Conservation (phyloP, 179 eudicot species). For the Monotropa hypopitys region DNA sequence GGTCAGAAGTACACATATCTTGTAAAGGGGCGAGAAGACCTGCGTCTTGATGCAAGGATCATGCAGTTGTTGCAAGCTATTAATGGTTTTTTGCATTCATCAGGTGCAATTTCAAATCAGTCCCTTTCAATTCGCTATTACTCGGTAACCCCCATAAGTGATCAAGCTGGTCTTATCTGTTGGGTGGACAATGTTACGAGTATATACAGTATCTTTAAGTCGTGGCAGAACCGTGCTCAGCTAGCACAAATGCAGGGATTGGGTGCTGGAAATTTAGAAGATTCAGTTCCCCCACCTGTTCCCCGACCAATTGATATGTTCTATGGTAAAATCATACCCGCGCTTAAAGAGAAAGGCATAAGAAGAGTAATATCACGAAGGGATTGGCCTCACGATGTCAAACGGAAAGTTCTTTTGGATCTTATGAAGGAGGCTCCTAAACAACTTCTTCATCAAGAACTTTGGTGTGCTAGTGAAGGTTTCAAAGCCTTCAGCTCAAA, state of each 20-base stretch:
- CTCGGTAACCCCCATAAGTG: slow-evolving; percentile 97
- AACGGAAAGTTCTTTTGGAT: slow-evolving; percentile 85
- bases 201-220: slow-evolving; percentile 82
- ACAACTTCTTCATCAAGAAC: slow-evolving; percentile 96
- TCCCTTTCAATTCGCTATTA: slow-evolving; percentile 73
- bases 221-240: slow-evolving; percentile 89
- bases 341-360: slow-evolving; percentile 97
- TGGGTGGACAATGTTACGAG: slow-evolving; percentile 96
- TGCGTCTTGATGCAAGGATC: slow-evolving; percentile 99
- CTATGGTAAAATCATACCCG: slow-evolving; percentile 98
- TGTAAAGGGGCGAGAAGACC: slow-evolving; percentile 94
- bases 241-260: slow-evolving; percentile 46
- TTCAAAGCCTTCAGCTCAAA: slow-evolving; percentile 90
- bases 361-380: slow-evolving; percentile 94
- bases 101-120: slow-evolving; percentile 42
- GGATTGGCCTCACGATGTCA: slow-evolving; percentile 99
- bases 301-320: slow-evolving; percentile 99
- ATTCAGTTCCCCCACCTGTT: slow-evolving; percentile 59
- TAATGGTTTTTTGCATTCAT: slow-evolving; percentile 65
- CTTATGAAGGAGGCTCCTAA: slow-evolving; percentile 91
- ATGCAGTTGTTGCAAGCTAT: slow-evolving; percentile 95
- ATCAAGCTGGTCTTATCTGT: slow-evolving; percentile 97
- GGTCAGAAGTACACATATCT: slow-evolving; percentile 93
- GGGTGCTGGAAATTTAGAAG: slow-evolving; percentile 43
- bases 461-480: slow-evolving; percentile 99